phyloP scores from a whole-genome alignment of 345 rosid species.

The Jatropha curcas region DNA sequence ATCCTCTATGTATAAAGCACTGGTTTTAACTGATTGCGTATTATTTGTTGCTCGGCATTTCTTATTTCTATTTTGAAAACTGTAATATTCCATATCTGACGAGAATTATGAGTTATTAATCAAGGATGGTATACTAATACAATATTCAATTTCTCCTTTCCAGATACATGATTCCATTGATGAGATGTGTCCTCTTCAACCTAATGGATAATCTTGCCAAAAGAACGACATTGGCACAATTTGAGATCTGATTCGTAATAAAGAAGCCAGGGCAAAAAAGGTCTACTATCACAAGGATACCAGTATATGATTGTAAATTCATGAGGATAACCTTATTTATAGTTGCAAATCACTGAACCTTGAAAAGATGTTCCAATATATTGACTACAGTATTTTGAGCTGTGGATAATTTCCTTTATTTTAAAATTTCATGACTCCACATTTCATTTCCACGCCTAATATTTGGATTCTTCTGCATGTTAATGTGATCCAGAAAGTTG shows the following conservation, averaged over 20 bases:
- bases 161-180: neutral
- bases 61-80: neutral
- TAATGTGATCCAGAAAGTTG: neutral
- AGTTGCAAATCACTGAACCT: neutral
- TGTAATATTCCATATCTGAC: neutral
- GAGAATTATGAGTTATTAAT: too few relatives aligned
- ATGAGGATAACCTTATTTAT: neutral
- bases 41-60: neutral
- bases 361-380: neutral
- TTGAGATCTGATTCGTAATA: constrained; percentile 10
- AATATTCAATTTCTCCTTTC: neutral
- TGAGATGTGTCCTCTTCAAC: neutral
- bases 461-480: neutral
- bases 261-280: constrained; percentile 5
- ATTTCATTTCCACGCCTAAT: neutral
- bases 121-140: neutral
- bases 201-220: neutral
- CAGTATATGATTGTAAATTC: constrained; percentile 24
- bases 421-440: neutral
- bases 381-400: neutral
- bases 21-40: too few relatives aligned
- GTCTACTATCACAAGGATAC: neutral
- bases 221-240: neutral
- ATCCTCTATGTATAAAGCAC: too few relatives aligned
- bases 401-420: neutral